phyloP scores from a whole-genome alignment of 306 rosid species.

The Vicia sativa region DNA sequence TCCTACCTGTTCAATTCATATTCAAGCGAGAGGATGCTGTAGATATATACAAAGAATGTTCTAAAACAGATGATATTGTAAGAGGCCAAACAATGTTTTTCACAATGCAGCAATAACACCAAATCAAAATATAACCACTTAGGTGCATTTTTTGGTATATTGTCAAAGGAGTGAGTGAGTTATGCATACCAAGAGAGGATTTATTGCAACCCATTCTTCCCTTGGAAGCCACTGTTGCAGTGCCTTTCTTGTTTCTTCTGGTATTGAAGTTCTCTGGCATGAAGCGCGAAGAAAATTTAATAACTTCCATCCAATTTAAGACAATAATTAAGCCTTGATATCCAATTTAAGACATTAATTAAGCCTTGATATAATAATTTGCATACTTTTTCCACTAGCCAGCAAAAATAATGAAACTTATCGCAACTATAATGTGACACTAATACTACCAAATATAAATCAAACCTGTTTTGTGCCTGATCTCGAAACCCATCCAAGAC shows the following conservation, averaged over 20 bases:
- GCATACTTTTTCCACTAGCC: neutral
- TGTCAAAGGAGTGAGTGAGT: constrained; percentile 10
- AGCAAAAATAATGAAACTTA: neutral
- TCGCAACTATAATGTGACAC: neutral
- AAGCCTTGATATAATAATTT: constrained; percentile 4
- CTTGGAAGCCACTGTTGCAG: constrained; percentile 86
- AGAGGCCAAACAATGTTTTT: constrained; percentile 1
- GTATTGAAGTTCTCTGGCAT: constrained; percentile 73
- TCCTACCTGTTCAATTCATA: constrained; percentile 61
- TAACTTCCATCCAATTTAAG: constrained; percentile 26
- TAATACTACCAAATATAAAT: constrained; percentile 17
- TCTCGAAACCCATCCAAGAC: constrained; percentile 88
- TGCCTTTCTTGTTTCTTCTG: constrained; percentile 85
- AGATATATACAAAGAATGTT: constrained; percentile 21
- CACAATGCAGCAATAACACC: constrained; percentile 1
- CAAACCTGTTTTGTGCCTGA: constrained; percentile 76
- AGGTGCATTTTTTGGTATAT: constrained; percentile 1
- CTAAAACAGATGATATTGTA: neutral
- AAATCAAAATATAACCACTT: constrained; percentile 14
- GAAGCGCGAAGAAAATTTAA: constrained; percentile 36
- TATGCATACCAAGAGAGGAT: constrained; percentile 83
- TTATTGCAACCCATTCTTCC: constrained; percentile 94
- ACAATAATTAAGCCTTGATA: no score
- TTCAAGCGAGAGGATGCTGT: constrained; percentile 14
- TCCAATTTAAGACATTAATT: constrained; percentile 6